A percentile compares a stretch with the other conserved stretches of the same genome.
Evolutionary conservation across 1,284 basidiomycete species (phyloP).

Genomic region (Thelephora terrestris): DNA sequence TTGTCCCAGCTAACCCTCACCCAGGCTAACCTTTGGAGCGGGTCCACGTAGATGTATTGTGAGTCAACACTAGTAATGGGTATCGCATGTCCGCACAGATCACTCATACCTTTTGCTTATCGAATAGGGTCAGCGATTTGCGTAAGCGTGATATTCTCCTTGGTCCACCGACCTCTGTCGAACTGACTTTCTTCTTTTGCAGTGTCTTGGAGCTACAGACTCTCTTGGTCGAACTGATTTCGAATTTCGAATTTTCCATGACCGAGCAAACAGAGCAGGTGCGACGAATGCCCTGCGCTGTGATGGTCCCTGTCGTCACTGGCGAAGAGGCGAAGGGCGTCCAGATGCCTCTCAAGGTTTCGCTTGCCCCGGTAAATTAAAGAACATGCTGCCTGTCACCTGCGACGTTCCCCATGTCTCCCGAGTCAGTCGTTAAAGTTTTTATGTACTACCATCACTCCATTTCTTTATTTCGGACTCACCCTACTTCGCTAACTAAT

Average conservation of each 20-base stretch:
- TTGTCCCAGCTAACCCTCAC: constrained; percentile 8
- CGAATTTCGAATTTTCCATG: constrained; percentile 37
- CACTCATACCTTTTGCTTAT: neutral
- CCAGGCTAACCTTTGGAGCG: constrained; percentile 36
- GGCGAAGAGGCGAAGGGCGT: constrained; percentile 39
- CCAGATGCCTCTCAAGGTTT: constrained; percentile 40
- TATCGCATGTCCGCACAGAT: neutral
- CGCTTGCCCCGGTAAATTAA: constrained; percentile 20
- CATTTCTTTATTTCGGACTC: no score
- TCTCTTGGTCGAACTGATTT: constrained; percentile 39
- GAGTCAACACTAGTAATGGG: neutral
- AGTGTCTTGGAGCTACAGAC: constrained; percentile 33
- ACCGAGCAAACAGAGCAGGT: constrained; percentile 32
- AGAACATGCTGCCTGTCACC: no score
- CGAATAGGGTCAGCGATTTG: neutral
- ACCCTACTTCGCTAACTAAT: no score
- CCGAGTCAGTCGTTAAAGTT: no score
- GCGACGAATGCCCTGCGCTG: constrained; percentile 39
- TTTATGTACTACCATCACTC: no score
- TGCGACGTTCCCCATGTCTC: no score
- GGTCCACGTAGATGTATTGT: constrained; percentile 39
- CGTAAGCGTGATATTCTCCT: neutral
- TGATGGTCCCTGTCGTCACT: constrained; percentile 44
- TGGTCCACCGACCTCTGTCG: neutral
- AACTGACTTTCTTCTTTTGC: neutral